Conservation (phyloP, 2,329 filamentous ascomycete genomes). For the Xylaria sp. region DNA sequence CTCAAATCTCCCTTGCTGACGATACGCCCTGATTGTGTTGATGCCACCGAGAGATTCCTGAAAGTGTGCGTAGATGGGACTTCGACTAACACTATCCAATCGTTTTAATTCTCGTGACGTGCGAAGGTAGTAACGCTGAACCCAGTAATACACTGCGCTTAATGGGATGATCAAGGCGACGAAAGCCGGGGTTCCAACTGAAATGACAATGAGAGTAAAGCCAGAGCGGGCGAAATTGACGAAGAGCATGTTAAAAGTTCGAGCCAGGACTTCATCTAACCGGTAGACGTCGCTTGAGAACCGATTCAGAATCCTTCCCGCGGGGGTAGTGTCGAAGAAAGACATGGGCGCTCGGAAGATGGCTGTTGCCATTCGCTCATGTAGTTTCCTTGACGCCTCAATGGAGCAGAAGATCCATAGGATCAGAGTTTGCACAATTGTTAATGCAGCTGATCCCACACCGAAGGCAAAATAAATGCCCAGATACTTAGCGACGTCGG, state of each 20-base stretch:
- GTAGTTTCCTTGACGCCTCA: conserved; percentile 95
- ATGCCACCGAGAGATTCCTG: conserved; percentile 96
- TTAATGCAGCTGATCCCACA: conserved; percentile 83
- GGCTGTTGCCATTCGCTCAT: conserved; percentile 95
- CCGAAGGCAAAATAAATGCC: conserved; percentile 97
- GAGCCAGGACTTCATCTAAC: conserved; percentile 91
- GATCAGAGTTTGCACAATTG: conserved; percentile 91
- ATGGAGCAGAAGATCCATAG: conserved; percentile 99
- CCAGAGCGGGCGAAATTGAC: conserved; percentile 77
- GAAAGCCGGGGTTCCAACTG: conserved; percentile 82
- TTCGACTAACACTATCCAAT: conserved; percentile 92
- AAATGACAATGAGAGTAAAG: conserved; percentile 90
- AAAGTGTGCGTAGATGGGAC: conserved; percentile 97
- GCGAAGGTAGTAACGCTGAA: conserved; percentile 95
- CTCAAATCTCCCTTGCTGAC: conserved; percentile 86
- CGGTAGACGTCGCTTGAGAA: conserved; percentile 90
- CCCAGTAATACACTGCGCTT: conserved; percentile 83
- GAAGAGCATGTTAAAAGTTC: conserved; percentile 98
- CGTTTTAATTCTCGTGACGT: conserved; percentile 97
- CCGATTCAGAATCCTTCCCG: conserved; percentile 94
- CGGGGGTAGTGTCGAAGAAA: conserved; percentile 97
- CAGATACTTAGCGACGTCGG: conserved; percentile 86
- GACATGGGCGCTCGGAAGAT: conserved; percentile 99
- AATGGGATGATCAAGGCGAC: conserved; percentile 83
- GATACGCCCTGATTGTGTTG: conserved; percentile 93